Evolutionary conservation across 2,329 filamentous ascomycete genomes (phyloP), one percentile per base, ranked within the genome.

Genomic region (Fusarium udum): DNA sequence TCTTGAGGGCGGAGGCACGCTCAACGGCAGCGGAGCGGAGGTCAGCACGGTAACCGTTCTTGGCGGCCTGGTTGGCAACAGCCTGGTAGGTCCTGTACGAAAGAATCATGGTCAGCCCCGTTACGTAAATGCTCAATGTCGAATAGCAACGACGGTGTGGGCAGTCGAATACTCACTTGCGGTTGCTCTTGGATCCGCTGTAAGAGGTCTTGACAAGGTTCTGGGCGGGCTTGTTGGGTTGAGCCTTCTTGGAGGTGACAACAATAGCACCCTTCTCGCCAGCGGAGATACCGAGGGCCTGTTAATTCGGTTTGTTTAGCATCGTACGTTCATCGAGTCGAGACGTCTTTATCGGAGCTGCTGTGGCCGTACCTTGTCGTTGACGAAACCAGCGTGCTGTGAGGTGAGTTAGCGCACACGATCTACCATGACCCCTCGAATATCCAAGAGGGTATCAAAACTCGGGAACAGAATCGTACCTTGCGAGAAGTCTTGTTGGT

Each of bases 401-500:
- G 74, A 63, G 62, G 49, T 56, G 36, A 57, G 78, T 87, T 81
- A 87, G 83, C 77, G 60, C 68, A 73, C 48, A 65, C 26, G 32
- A 37, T 61, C 31, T n/a, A 31, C 24, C 20, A 55, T 40, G 26
- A 24, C 36, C 65, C 39, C n/a, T 56, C 62, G 36, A 59, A 55
- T 56, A 31, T 58, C 53, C 36, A 32, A 43, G 14, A 40, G 24
- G 22, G n/a, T 18, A 53, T 52, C 51, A 66, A 43, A 36, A 43
- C 16, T 57, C 31, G 11, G 42, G n/a, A 31, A 57, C 46, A 14
- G 42, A 49, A 64, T 61, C 75, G 76, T 86, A 96, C 94, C 92
- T 97, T 98, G 88, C 94, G 93, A 80, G 90, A 92, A 89, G 97
- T 92, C 86, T 92, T 88, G 92, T 98, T 98, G 84, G 87, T 89